phyloP scores from a whole-genome alignment of 495 filamentous ascomycete genomes.

The Penicillium robsamsonii region DNA sequence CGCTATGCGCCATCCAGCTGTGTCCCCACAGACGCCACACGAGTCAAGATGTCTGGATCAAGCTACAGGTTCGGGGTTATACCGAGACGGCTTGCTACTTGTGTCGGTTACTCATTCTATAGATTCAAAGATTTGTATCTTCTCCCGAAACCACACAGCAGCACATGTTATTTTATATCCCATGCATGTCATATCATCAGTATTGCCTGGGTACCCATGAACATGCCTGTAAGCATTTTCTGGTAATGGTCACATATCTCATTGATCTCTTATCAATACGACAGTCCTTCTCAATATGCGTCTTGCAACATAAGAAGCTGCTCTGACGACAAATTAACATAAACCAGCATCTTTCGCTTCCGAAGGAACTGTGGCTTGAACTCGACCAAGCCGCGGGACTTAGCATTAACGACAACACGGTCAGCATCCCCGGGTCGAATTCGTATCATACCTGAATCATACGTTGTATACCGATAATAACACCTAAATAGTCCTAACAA shows the following conservation, averaged over 20 bases:
- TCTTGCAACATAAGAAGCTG: slow-evolving; percentile 2
- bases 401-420: slow-evolving; percentile 14
- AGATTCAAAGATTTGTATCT: too few relatives aligned
- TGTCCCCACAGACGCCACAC: neutral
- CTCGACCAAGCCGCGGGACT: slow-evolving; percentile 5
- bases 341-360: slow-evolving; percentile 12
- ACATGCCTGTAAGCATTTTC: neutral
- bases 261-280: slow-evolving; percentile 15
- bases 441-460: slow-evolving; percentile 3
- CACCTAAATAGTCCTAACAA: neutral
- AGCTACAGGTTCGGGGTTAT: too few relatives aligned
- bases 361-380: slow-evolving; percentile 16
- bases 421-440: slow-evolving; percentile 6
- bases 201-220: too few relatives aligned
- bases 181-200: too few relatives aligned
- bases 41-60: too few relatives aligned
- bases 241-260: slow-evolving; percentile 17
- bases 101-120: too few relatives aligned
- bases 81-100: too few relatives aligned
- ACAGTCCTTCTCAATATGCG: slow-evolving; percentile 19
- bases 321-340: slow-evolving; percentile 14
- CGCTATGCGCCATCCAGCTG: neutral
- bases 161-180: too few relatives aligned
- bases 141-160: too few relatives aligned
- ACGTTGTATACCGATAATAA: neutral